Evolutionary conservation across 306 rosid genomes (phyloP).

Genomic region (Oemleria cerasiformis): DNA sequence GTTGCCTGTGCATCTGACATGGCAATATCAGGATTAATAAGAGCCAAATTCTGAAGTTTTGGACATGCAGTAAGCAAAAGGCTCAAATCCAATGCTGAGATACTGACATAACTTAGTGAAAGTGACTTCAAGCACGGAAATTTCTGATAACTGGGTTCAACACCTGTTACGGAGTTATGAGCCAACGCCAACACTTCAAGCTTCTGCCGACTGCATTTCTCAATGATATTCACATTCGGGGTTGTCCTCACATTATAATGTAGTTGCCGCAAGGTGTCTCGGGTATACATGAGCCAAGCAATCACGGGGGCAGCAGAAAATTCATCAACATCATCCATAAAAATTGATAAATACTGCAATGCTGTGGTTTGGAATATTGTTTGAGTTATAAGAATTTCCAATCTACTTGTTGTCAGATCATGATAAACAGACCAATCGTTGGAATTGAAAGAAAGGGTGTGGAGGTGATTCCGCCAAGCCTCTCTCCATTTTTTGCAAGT

Average conservation of each 20-base stretch:
- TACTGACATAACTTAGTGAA: constrained; percentile 52
- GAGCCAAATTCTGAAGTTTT: constrained; percentile 51
- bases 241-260: constrained; percentile 59
- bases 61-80: constrained; percentile 68
- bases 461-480: constrained; percentile 64
- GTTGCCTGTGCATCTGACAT: constrained; percentile 60
- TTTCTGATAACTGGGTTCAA: constrained; percentile 71
- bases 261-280: constrained; percentile 50
- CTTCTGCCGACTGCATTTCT: constrained; percentile 66
- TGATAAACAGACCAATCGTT: constrained; percentile 58
- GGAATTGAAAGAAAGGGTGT: constrained; percentile 66
- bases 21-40: constrained; percentile 63
- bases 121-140: constrained; percentile 72
- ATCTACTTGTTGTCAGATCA: constrained; percentile 46
- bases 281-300: constrained; percentile 84
- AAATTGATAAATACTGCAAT: constrained; percentile 53
- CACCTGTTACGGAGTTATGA: constrained; percentile 57
- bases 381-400: constrained; percentile 77
- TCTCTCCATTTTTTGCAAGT: constrained; percentile 76
- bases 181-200: constrained; percentile 55
- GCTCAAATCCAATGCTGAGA: constrained; percentile 72
- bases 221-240: constrained; percentile 58
- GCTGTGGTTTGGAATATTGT: constrained; percentile 78
- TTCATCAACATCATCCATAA: constrained; percentile 71
- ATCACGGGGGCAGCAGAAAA: constrained; percentile 69